Evolutionary conservation across 2,329 filamentous ascomycete genomes (phyloP), one percentile per base, ranked within the genome.

Genomic region (Teratosphaeria destructans): DNA sequence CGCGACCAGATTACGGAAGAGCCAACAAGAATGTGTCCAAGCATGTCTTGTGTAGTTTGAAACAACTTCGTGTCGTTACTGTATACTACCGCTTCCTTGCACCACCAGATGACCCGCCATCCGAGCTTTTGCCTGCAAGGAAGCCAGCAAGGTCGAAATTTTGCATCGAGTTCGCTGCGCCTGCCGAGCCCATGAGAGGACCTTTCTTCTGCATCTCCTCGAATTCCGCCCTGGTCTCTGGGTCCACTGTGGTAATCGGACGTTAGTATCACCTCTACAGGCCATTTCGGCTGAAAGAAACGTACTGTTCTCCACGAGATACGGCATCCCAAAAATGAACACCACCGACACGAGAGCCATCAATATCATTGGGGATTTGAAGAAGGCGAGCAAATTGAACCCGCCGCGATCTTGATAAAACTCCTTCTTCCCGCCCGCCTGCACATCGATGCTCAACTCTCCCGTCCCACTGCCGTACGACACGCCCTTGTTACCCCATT

Each of bases 351-450:
- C 85, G 37, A 95, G 76, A 4, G 88, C 91, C 79, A 99, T 87
- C 62, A 99, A 81, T 64, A 97, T 96, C 91, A 97, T 97, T 3
- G 94, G 94, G 72, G 90, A 96, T 79, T 94, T 94, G 68, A 96
- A 79, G 59, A 96, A 85, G 60, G 83, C 84, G 60, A 96, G 70
- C n/a, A 92, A 27, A 55, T 65, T 71, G 65, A 74, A 96, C 65
- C 83, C 84, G 61, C 82, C 80, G 69, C 91, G 81, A 72, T 90
- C 84, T 67, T 88, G 78, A 66, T 90, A 96, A 75, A 89, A 96
- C 12, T 82, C 80, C 81, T 91, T 94, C 58, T 70, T 71, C 5
- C 79, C 85, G 52, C 87, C 59, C 1, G 83, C 79, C 69, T 81
- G 81, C 3, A 88, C 80, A 62, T 88, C 82, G 23, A 93, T 79